Percentiles rank a stretch among this genome's conserved stretches.
Conservation (phyloP, 352 stramenopile species). For the Globisporangium emineosum region DNA sequence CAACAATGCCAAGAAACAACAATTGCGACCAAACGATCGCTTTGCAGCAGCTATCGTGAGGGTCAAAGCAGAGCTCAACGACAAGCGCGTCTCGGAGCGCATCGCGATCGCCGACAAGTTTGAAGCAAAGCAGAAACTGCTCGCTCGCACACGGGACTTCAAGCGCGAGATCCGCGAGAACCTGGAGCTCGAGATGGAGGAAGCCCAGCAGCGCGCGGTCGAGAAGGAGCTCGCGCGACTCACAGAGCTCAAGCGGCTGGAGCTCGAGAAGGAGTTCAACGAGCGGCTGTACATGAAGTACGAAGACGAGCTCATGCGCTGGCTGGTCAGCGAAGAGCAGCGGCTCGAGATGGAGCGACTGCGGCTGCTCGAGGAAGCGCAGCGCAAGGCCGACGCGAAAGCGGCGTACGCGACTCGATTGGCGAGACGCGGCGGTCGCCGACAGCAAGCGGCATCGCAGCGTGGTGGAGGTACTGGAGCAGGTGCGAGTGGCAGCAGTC, state of each 20-base stretch:
- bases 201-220: slow-evolving; percentile 47
- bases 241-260: slow-evolving; percentile 29
- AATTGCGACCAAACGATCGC: slow-evolving; percentile 29
- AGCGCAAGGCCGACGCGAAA: slow-evolving; percentile 41
- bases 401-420: slow-evolving; percentile 54
- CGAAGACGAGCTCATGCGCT: slow-evolving; percentile 64
- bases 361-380: slow-evolving; percentile 34
- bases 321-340: slow-evolving; percentile 44
- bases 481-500: not conserved
- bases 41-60: slow-evolving; percentile 30
- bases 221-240: slow-evolving; percentile 44
- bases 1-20: not conserved
- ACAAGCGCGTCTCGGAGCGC: slow-evolving; percentile 9
- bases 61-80: slow-evolving; percentile 13
- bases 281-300: slow-evolving; percentile 67
- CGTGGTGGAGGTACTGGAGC: slow-evolving; percentile 9
- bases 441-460: slow-evolving; percentile 29
- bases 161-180: slow-evolving; percentile 60
- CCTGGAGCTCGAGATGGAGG: slow-evolving; percentile 59
- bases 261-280: slow-evolving; percentile 43
- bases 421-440: slow-evolving; percentile 48
- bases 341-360: slow-evolving; percentile 42
- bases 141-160: slow-evolving; percentile 44
- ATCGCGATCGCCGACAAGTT: slow-evolving; percentile 20
- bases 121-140: slow-evolving; percentile 17